Base-by-base conservation (phyloP, 345 rosid genomes). In the Lenwebbia sp. region DNA sequence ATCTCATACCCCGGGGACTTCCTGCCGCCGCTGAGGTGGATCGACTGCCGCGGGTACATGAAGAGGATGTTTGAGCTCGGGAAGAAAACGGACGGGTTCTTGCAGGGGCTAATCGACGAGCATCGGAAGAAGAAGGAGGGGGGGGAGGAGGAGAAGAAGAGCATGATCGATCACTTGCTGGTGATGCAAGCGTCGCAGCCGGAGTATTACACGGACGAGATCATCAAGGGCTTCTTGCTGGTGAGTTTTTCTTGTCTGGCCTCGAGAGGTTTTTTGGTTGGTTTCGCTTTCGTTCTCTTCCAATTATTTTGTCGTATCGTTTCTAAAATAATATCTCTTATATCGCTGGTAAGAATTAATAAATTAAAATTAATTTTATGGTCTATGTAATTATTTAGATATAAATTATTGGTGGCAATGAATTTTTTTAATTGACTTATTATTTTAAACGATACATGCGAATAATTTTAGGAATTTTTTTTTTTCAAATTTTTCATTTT, bases 61-160 rank as follows among this genome's bases (percentile, higher is more conserved):
- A 92, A 89, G 84, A 89, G 49, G 21, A 1, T 88, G 60, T 81
- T 19, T 49, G 3, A 19, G 23, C 52, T 95, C 4, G 88, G 86
- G 2, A 37, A 81, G 44, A 88, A 60, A 13, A 13, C 86, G 3
- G 96, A 95, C 86, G 9, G 5, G n/a, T 90, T 94, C 81, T 30
- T 89, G 85, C 96, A 93, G 84, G 84, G 84, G 0, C 60, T 94
- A 26, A 87, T 95, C 37, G 96, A 95, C 84, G 92, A 92, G 81
- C 86, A 88, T 40, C 88, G 93, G 40, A 82, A 50, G 14, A 83
- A 83, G 54, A n/a, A 83, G 47, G 54, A 54, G 26, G 26, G 54
- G 6, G 28, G 25, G 23, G 85, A 89, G 56, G 85, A 89, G 54
- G 22, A 65, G 44, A 22, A 8, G 37, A 86, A 90, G 11, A 90